Base-by-base conservation (phyloP, 1,284 basidiomycete species). In the Sporisorium reilianum region DNA sequence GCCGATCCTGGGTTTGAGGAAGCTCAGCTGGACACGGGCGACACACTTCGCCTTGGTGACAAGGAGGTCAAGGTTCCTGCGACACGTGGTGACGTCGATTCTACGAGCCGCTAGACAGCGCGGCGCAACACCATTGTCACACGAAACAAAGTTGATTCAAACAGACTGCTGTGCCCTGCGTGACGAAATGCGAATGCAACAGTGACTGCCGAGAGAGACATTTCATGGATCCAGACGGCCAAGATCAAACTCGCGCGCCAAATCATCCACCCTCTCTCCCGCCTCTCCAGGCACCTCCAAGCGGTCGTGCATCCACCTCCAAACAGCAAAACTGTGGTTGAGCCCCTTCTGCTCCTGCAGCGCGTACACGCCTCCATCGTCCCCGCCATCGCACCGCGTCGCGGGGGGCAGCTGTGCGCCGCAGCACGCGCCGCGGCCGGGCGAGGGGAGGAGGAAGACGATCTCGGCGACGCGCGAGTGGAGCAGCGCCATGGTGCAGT, bases 281-380 rank as follows among this genome's bases (percentile, higher is more conserved):
- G 2, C 36, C 3, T 38, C 36, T 2, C 41, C 23, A 0, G 41
- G 51, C n/a, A 18, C 7, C 26, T 18, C 18, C 12, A 74, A 44
- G 5, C 5, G 0, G 9, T 38, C n/a, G 10, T 6, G 14, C 64
- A 75, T 73, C 84, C 83, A 86, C 28, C 82, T 60, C 84, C 85
- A 86, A 10, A 86, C 86, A 32, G 85, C 82, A 55, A 85, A 86
- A 32, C 68, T 65, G 58, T 86, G 86, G 62, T 86, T 86, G 18
- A 86, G 61, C 0, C 85, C 84, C 36, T 76, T 80, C 55, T 86
- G 85, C 67, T 87, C 86, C 52, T 87, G 86, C 12, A 87, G 66
- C 6, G 78, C 78, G 51, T 83, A 85, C 16, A 80, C 62, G 1
- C 83, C 83, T 1, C 83, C 83, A 42, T 80, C 80, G 9, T 59